Conservation (phyloP, 306 rosid genomes). For the Cicer yamashitae region DNA sequence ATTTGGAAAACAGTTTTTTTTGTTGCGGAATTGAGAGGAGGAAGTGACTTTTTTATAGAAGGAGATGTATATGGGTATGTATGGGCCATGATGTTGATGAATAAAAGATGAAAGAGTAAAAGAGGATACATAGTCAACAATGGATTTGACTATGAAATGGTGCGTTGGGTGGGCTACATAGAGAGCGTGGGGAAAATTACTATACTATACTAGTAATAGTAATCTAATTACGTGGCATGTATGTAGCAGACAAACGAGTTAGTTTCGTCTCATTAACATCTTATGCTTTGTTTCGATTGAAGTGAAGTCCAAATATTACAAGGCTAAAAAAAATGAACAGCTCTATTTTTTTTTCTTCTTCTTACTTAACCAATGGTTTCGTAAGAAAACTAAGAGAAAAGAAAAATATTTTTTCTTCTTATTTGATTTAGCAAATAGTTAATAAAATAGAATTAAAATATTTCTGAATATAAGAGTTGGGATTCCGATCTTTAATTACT, state of each 20-base stretch:
- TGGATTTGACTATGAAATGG: slow-evolving; percentile 65
- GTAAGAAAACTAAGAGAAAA: too few relatives aligned
- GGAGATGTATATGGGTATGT: not conserved
- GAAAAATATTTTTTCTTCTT: too few relatives aligned
- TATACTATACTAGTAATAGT: slow-evolving; percentile 24
- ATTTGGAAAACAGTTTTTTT: not conserved
- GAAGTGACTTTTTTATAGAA: slow-evolving; percentile 51
- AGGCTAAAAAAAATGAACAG: too few relatives aligned
- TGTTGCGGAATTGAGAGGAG: not conserved
- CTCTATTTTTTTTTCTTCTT: too few relatives aligned
- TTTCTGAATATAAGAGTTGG: too few relatives aligned
- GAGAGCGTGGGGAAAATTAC: slow-evolving; percentile 45
- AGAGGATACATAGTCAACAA: slow-evolving; percentile 55
- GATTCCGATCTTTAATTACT: too few relatives aligned
- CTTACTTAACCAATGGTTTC: too few relatives aligned
- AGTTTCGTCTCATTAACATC: slow-evolving; percentile 36
- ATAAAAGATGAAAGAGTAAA: not conserved
- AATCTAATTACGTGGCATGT: slow-evolving; percentile 76
- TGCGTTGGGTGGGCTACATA: slow-evolving; percentile 50
- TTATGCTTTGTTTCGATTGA: not conserved
- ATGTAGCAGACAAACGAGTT: slow-evolving; percentile 37
- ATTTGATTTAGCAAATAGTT: too few relatives aligned
- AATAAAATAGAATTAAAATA: too few relatives aligned
- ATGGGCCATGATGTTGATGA: slow-evolving; percentile 39
- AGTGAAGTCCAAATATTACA: too few relatives aligned